A percentile compares a stretch with the other conserved stretches of the same genome.
These are phyloP conservation scores for Daldinia vernicosa DNA, from an alignment of 495 filamentous ascomycete genomes.

Conservation along the genomic window DNA sequence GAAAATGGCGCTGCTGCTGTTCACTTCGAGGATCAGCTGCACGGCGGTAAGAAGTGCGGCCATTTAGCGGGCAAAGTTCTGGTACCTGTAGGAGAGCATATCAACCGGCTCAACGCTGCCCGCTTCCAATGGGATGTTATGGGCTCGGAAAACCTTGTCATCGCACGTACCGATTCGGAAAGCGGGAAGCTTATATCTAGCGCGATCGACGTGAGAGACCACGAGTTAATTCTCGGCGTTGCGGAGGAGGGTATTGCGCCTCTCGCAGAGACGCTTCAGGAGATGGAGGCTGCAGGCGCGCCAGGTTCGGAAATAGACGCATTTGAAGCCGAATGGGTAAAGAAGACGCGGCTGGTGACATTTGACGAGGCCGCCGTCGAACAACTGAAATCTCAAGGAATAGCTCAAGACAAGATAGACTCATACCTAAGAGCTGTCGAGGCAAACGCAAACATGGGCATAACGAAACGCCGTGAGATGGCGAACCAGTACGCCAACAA, in stretches of 20 bases:
- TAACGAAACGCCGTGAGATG: slow-evolving; percentile 76
- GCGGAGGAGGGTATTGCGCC: slow-evolving; percentile 74
- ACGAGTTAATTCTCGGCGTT: slow-evolving; percentile 94
- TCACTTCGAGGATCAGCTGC: slow-evolving; percentile 97
- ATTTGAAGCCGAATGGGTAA: slow-evolving; percentile 90
- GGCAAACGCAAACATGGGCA: slow-evolving; percentile 72
- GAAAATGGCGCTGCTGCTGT: slow-evolving; percentile 97
- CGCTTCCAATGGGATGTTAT: slow-evolving; percentile 98
- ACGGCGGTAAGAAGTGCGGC: slow-evolving; percentile 98
- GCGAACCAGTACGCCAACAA: slow-evolving; percentile 68
- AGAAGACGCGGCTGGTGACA: slow-evolving; percentile 83
- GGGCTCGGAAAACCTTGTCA: slow-evolving; percentile 92
- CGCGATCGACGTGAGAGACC: slow-evolving; percentile 90
- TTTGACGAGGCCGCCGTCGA: slow-evolving; percentile 89
- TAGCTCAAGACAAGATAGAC: slow-evolving; percentile 66
- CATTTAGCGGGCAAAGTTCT: slow-evolving; percentile 97
- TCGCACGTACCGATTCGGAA: slow-evolving; percentile 94
- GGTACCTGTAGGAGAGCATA: slow-evolving; percentile 93
- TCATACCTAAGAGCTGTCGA: slow-evolving; percentile 69
- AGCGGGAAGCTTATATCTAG: slow-evolving; percentile 89
- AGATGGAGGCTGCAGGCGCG: slow-evolving; percentile 84
- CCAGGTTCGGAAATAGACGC: slow-evolving; percentile 80
- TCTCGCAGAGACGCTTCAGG: slow-evolving; percentile 87
- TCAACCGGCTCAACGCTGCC: slow-evolving; percentile 90
- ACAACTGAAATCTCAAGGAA: slow-evolving; percentile 72